Conservation (phyloP, 257 asterid species). For the Haberlea rhodopensis region DNA sequence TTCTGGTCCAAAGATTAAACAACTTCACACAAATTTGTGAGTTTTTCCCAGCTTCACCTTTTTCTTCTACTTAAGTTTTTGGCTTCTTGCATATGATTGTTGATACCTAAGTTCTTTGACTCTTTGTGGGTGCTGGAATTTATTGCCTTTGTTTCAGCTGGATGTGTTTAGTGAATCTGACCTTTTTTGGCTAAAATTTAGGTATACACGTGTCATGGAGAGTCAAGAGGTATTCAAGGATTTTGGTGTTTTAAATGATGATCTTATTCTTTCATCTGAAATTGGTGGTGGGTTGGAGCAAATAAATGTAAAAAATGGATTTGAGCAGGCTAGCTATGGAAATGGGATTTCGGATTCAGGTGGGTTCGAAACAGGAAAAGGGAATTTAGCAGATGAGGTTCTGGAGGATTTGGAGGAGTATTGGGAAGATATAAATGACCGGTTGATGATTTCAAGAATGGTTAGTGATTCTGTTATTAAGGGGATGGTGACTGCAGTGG, state of each 20-base stretch:
- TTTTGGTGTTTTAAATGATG: slow-evolving; percentile 24
- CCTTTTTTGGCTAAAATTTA: background rate
- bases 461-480: slow-evolving; percentile 78
- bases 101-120: background rate
- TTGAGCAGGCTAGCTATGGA: slow-evolving; percentile 24
- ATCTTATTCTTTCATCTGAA: slow-evolving; percentile 11
- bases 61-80: background rate
- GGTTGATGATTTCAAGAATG: slow-evolving; percentile 66
- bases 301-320: slow-evolving; percentile 24
- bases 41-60: background rate
- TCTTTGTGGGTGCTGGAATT: slow-evolving; percentile 1
- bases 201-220: slow-evolving; percentile 41
- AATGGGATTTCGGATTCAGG: slow-evolving; percentile 26
- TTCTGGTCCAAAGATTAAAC: background rate
- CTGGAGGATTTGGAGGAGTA: slow-evolving; percentile 69
- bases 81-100: slow-evolving; percentile 14
- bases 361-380: slow-evolving; percentile 33
- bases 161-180: background rate
- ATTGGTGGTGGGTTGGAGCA: slow-evolving; percentile 15
- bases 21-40: background rate
- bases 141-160: slow-evolving; percentile 4
- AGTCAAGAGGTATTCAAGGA: slow-evolving; percentile 33
- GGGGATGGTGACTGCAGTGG: slow-evolving; percentile 88
- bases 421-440: slow-evolving; percentile 57
- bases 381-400: slow-evolving; percentile 57